A percentile compares a stretch with the other conserved stretches of the same genome.
Evolutionary conservation across 2,329 filamentous ascomycete species (phyloP).

Genomic region (Colletotrichum plurivorum): DNA sequence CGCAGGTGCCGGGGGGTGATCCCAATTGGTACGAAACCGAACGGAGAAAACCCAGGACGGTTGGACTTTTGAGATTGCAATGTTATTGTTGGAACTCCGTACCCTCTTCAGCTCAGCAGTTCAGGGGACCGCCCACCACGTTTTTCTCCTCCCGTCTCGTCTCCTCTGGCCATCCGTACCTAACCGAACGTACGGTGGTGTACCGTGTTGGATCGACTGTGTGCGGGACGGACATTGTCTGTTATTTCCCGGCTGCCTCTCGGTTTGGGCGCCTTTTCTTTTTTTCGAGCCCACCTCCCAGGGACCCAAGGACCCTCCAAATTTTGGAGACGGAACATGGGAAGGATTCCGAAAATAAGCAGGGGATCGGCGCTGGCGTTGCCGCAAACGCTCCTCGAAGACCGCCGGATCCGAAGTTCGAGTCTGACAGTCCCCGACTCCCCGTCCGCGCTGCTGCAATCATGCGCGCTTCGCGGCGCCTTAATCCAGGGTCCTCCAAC

Average conservation of each 20-base stretch:
- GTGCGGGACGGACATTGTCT: slow-evolving; percentile 1
- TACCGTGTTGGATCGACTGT: background rate
- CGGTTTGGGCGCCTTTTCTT: background rate
- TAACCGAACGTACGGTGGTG: background rate
- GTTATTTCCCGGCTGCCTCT: slow-evolving; percentile 12
- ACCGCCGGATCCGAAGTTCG: slow-evolving; percentile 32
- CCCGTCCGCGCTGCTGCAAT: slow-evolving; percentile 5
- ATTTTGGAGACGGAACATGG: slow-evolving; percentile 20
- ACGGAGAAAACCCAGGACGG: background rate
- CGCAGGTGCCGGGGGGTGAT: slow-evolving; percentile 32
- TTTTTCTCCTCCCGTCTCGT: background rate
- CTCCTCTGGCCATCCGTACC: background rate
- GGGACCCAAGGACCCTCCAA: background rate
- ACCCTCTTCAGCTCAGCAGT: background rate
- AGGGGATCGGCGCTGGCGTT: slow-evolving; percentile 26
- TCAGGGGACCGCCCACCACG: background rate
- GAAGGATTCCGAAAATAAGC: slow-evolving; percentile 21
- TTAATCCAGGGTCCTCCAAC: no score
- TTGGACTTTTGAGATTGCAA: slow-evolving; percentile 4
- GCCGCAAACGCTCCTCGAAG: slow-evolving; percentile 12
- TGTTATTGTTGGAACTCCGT: background rate
- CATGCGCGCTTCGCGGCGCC: slow-evolving; percentile 19
- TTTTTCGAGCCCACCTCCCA: background rate
- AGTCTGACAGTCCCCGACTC: background rate
- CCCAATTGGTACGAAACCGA: slow-evolving; percentile 34